These are phyloP conservation scores for Calonectria hongkongensis DNA, from an alignment of 2,329 filamentous ascomycete species.

Conservation along the genomic window DNA sequence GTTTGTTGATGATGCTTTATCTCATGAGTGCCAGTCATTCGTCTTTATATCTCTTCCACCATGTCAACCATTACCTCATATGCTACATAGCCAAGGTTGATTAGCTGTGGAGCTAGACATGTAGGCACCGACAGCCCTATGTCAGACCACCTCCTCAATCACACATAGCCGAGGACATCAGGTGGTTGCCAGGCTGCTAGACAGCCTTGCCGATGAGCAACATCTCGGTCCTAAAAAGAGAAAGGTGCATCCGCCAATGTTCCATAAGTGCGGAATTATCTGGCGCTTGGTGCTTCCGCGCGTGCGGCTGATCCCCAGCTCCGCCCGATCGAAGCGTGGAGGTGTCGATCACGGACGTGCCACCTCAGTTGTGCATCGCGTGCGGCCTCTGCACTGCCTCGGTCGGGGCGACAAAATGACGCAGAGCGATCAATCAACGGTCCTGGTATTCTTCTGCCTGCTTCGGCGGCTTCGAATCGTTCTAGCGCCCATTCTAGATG, in stretches of 20 bases:
- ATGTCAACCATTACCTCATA: background rate
- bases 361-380: background rate
- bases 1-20: background rate
- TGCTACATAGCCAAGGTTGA: constrained; percentile 1
- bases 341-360: background rate
- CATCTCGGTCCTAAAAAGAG: constrained; percentile 20
- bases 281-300: background rate
- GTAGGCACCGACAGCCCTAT: background rate
- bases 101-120: constrained; percentile 9
- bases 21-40: background rate
- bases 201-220: constrained; percentile 14
- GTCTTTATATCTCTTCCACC: constrained; percentile 9
- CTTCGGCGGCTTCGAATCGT: constrained; percentile 5
- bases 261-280: constrained; percentile 3
- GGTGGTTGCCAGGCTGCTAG: background rate
- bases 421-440: background rate
- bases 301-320: constrained; percentile 6
- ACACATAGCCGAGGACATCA: background rate
- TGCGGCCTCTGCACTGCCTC: constrained; percentile 12
- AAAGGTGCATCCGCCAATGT: background rate
- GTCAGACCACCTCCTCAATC: background rate
- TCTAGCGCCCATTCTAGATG: constrained; percentile 7
- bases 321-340: constrained; percentile 16
- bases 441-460: constrained; percentile 5
- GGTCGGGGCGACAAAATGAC: constrained; percentile 1